These are phyloP conservation scores for Fusarium metavorans DNA, from an alignment of 2,329 filamentous ascomycete species.

Conservation along the genomic window DNA sequence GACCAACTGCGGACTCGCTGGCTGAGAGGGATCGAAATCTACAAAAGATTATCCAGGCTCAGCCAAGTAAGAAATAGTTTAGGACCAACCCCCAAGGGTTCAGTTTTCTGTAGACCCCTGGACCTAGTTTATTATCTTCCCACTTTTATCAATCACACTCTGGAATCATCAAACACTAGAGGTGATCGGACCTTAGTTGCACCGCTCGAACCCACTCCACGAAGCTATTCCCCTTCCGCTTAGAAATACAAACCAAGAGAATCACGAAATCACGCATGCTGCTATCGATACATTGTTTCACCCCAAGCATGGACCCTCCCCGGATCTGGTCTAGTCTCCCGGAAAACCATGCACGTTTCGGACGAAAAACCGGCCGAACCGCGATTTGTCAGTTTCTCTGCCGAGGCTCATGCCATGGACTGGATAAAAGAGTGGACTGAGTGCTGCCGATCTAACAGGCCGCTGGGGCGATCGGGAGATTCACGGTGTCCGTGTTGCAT, in stretches of 20 bases:
- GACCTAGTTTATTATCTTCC: not conserved
- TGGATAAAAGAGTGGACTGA: not conserved
- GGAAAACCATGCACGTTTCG: not conserved
- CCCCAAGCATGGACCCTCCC: not conserved
- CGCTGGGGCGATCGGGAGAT: not conserved
- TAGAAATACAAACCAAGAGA: not conserved
- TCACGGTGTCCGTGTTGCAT: not conserved
- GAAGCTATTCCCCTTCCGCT: not conserved
- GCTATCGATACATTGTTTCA: not conserved
- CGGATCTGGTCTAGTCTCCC: not conserved
- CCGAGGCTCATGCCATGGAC: not conserved
- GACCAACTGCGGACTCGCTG: constrained; percentile 10
- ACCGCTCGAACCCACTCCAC: not conserved
- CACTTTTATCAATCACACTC: not conserved
- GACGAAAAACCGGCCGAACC: not conserved
- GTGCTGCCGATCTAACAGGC: not conserved
- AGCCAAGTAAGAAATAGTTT: constrained; percentile 7
- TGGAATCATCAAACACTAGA: not conserved
- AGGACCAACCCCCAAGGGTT: not conserved
- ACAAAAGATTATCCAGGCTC: constrained; percentile 25
- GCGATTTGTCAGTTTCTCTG: not conserved
- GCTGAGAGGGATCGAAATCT: constrained; percentile 25
- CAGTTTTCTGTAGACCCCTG: not conserved
- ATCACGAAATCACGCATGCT: not conserved
- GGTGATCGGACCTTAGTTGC: not conserved